A percentile compares a stretch with the other conserved stretches of the same genome.
phyloP scores from a whole-genome alignment of 2,329 filamentous ascomycete species.

The Colletotrichum limetticola region DNA sequence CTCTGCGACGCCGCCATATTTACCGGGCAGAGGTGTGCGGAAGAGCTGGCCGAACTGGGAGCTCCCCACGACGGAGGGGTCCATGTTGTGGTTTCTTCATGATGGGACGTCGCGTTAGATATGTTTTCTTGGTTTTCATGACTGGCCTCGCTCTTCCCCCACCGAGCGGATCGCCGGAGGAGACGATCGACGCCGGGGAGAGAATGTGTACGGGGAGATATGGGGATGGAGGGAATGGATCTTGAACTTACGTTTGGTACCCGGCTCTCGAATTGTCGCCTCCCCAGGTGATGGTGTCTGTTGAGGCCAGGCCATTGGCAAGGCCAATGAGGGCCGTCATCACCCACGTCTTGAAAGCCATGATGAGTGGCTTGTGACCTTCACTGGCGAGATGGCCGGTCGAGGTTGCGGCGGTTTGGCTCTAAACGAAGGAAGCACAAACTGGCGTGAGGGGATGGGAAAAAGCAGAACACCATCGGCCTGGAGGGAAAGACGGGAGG shows the following conservation, averaged over 20 bases:
- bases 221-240: background rate
- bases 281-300: conserved; percentile 69
- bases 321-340: conserved; percentile 45
- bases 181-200: conserved; percentile 1
- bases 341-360: conserved; percentile 32
- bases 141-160: background rate
- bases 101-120: background rate
- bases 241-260: conserved; percentile 59
- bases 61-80: conserved; percentile 66
- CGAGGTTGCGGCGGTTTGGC: background rate
- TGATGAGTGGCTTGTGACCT: conserved; percentile 18
- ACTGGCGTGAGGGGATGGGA: conserved; percentile 11
- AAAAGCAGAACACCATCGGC: conserved; percentile 9
- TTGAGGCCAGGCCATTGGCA: conserved; percentile 50
- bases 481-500: background rate
- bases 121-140: background rate
- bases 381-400: conserved; percentile 19
- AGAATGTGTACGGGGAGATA: no score
- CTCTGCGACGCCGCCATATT: conserved; percentile 60
- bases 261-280: conserved; percentile 65
- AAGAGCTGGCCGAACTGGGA: conserved; percentile 66
- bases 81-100: conserved; percentile 68
- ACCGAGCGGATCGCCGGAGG: background rate
- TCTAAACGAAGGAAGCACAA: conserved; percentile 30
- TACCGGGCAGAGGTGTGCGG: conserved; percentile 61